These are phyloP conservation scores for Colletotrichum musicola DNA, from an alignment of 2,329 filamentous ascomycete species.

Conservation along the genomic window DNA sequence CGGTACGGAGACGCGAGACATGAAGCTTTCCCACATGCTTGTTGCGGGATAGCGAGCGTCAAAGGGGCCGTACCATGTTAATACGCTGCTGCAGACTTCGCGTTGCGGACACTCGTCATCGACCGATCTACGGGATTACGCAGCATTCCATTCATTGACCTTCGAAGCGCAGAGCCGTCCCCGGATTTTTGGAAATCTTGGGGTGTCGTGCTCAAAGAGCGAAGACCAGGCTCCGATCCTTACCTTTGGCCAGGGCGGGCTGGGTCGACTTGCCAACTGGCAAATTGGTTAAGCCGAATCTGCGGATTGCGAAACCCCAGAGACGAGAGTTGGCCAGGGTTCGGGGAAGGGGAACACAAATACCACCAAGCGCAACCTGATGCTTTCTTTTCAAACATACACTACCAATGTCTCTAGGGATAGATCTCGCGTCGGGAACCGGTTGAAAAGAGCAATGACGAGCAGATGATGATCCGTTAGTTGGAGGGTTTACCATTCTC, in stretches of 20 bases:
- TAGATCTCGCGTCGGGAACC: conserved; percentile 13
- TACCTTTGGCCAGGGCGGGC: background rate
- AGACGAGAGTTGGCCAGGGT: conserved; percentile 5
- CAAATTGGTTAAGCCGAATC: background rate
- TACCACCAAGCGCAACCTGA: conserved; percentile 1
- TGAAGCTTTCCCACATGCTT: conserved; percentile 2
- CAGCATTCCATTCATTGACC: conserved; percentile 9
- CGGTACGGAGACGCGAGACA: conserved; percentile 9
- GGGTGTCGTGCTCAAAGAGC: background rate
- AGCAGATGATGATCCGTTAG: conserved; percentile 11
- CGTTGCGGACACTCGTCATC: background rate
- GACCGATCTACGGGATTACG: background rate
- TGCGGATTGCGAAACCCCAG: conserved; percentile 13
- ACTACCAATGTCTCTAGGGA: background rate
- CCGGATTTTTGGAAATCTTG: background rate
- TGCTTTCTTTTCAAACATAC: conserved; percentile 15
- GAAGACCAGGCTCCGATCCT: background rate
- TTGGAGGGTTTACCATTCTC: conserved; percentile 12
- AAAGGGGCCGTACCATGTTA: background rate
- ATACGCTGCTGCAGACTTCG: background rate
- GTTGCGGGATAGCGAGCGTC: background rate
- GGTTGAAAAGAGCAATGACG: conserved; percentile 2
- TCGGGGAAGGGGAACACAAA: background rate
- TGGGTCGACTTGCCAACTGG: no score
- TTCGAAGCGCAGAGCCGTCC: conserved; percentile 33